These are phyloP conservation scores for Oldenlandia corymbosa DNA, from an alignment of 257 asterid genomes.

Conservation along the genomic window DNA sequence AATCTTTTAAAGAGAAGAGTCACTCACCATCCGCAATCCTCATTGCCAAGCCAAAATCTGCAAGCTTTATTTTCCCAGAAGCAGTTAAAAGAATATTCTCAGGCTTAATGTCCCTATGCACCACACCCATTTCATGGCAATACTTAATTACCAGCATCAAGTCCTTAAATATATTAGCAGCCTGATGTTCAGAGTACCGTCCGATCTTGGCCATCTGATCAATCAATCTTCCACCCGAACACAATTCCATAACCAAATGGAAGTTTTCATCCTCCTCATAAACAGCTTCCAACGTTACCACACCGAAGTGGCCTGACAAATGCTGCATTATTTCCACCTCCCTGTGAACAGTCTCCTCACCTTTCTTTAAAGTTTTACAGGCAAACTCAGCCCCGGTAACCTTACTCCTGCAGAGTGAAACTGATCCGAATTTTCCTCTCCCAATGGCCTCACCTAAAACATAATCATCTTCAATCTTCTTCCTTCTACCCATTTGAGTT, in stretches of 20 bases:
- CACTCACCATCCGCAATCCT: constrained; percentile 39
- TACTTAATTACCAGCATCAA: constrained; percentile 44
- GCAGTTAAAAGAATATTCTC: constrained; percentile 43
- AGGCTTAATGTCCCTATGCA: constrained; percentile 47
- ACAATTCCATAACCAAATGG: constrained; percentile 49
- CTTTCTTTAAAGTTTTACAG: constrained; percentile 39
- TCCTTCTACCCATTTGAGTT: constrained; percentile 43
- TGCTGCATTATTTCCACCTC: constrained; percentile 57
- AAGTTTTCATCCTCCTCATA: constrained; percentile 38
- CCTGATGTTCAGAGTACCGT: constrained; percentile 31
- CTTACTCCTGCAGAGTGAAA: constrained; percentile 35
- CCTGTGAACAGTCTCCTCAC: constrained; percentile 42
- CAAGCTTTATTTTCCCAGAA: constrained; percentile 44
- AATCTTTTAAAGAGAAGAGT: background rate
- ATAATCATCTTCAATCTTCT: constrained; percentile 38
- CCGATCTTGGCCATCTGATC: constrained; percentile 38
- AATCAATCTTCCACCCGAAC: constrained; percentile 47
- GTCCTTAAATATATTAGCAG: constrained; percentile 43
- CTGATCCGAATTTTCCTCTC: constrained; percentile 46
- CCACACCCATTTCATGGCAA: constrained; percentile 52
- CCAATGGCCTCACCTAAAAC: constrained; percentile 31
- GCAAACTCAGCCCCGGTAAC: constrained; percentile 34
- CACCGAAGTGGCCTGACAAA: constrained; percentile 41
- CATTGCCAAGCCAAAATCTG: constrained; percentile 53
- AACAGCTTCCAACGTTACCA: constrained; percentile 37